Evolutionary conservation across 2,329 filamentous ascomycete genomes (phyloP).

Genomic region (Purpureocillium takamizusanense): DNA sequence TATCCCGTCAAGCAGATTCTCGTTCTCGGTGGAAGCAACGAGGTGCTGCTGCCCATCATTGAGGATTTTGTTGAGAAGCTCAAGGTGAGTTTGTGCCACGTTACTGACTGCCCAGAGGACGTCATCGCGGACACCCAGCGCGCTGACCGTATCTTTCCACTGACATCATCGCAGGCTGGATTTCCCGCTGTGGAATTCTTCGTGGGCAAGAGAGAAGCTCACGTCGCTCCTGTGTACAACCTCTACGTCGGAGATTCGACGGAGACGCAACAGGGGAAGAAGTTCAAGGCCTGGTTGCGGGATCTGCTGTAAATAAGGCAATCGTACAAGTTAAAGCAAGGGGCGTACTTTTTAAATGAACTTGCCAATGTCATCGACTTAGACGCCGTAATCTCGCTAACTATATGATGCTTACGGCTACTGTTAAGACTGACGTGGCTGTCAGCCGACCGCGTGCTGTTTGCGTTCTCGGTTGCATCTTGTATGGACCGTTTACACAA

Average conservation of each 20-base stretch:
- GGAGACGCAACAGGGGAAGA: constrained; percentile 12
- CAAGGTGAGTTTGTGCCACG: constrained; percentile 5
- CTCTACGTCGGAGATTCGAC: constrained; percentile 9
- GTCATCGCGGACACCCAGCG: too few relatives aligned
- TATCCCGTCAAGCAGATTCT: constrained; percentile 10
- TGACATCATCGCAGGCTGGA: constrained; percentile 3
- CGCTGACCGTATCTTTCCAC: too few relatives aligned
- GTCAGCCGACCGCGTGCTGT: too few relatives aligned
- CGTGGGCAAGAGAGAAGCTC: constrained; percentile 9
- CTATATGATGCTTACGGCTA: too few relatives aligned
- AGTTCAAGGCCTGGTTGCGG: constrained; percentile 11
- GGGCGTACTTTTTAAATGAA: too few relatives aligned
- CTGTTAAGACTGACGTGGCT: too few relatives aligned
- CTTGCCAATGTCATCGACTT: too few relatives aligned
- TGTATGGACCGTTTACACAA: too few relatives aligned
- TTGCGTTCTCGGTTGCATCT: too few relatives aligned
- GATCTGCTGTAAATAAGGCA: constrained; percentile 8
- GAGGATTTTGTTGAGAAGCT: constrained; percentile 9
- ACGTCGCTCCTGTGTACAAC: constrained; percentile 13
- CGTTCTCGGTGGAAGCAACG: constrained; percentile 9
- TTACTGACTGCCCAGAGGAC: too few relatives aligned
- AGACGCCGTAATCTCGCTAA: too few relatives aligned
- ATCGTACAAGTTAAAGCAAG: too few relatives aligned
- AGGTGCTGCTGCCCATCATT: constrained; percentile 11
- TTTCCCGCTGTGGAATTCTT: constrained; percentile 11